phyloP scores from a whole-genome alignment of 306 rosid genomes.

The Acmispon strigosus region DNA sequence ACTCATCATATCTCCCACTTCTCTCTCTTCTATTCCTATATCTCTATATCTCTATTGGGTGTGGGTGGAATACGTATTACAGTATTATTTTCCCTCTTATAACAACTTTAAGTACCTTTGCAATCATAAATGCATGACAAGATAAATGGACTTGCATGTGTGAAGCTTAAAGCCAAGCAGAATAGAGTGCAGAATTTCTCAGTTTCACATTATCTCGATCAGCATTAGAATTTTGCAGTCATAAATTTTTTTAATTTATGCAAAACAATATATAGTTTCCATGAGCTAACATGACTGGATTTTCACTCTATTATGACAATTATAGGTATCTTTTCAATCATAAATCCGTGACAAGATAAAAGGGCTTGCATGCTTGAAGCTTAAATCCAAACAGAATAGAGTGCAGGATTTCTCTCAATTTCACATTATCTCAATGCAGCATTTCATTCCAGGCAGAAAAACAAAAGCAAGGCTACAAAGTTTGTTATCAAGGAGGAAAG shows the following conservation, averaged over 20 bases:
- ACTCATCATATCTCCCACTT: no score
- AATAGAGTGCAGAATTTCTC: background rate
- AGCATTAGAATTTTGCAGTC: background rate
- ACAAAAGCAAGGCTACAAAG: background rate
- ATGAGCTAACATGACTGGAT: background rate
- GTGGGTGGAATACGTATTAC: no score
- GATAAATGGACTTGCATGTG: background rate
- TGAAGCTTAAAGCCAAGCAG: background rate
- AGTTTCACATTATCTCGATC: background rate
- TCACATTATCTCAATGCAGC: background rate
- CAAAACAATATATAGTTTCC: background rate
- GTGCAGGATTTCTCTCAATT: background rate
- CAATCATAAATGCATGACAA: background rate
- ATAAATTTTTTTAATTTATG: background rate
- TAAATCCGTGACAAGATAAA: background rate
- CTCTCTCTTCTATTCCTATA: no score
- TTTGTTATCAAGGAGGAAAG: background rate
- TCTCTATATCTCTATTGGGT: no score
- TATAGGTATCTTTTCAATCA: background rate
- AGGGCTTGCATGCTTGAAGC: background rate
- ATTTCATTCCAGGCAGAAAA: background rate
- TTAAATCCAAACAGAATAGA: background rate
- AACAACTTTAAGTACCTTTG: background rate
- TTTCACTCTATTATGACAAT: background rate
- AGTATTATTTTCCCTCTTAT: no score